These are phyloP conservation scores for Phytophthora capsici DNA, from an alignment of 352 stramenopile genomes.

Conservation along the genomic window DNA sequence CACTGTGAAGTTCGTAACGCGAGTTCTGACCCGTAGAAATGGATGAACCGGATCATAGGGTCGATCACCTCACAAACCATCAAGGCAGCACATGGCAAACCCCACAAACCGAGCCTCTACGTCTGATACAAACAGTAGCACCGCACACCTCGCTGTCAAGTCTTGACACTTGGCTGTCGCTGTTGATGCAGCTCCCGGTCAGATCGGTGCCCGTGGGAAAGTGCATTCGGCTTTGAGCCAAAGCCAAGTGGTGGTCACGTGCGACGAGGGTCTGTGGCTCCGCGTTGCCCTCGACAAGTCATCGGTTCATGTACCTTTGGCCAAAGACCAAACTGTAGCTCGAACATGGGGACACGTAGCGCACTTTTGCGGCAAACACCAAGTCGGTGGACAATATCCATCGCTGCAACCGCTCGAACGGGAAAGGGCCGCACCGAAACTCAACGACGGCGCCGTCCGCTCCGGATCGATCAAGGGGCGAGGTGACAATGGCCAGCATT, in stretches of 20 bases:
- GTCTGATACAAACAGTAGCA: neutral
- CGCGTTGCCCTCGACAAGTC: conserved; percentile 2
- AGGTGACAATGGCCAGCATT: neutral
- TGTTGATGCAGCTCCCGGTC: too few relatives aligned
- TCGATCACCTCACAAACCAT: conserved; percentile 15
- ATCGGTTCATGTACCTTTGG: neutral
- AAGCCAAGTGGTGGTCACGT: conserved; percentile 23
- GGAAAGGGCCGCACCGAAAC: conserved; percentile 36
- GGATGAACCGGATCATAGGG: conserved; percentile 10
- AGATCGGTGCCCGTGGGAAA: conserved; percentile 13
- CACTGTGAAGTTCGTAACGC: neutral
- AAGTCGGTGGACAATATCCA: conserved; percentile 30
- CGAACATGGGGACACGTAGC: conserved; percentile 13
- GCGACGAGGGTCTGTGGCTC: conserved; percentile 24
- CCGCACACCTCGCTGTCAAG: neutral
- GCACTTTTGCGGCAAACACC: conserved; percentile 3
- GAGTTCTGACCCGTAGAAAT: conserved; percentile 18
- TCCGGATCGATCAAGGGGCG: conserved; percentile 11
- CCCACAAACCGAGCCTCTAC: conserved; percentile 2
- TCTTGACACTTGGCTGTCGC: neutral
- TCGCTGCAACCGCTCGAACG: conserved; percentile 18
- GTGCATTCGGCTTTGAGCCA: conserved; percentile 18
- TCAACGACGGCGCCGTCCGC: conserved; percentile 9
- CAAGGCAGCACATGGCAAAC: too few relatives aligned
- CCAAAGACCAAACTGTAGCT: conserved; percentile 4